Conservation (phyloP, 495 filamentous ascomycete genomes). For the Penicillium tannophilum region DNA sequence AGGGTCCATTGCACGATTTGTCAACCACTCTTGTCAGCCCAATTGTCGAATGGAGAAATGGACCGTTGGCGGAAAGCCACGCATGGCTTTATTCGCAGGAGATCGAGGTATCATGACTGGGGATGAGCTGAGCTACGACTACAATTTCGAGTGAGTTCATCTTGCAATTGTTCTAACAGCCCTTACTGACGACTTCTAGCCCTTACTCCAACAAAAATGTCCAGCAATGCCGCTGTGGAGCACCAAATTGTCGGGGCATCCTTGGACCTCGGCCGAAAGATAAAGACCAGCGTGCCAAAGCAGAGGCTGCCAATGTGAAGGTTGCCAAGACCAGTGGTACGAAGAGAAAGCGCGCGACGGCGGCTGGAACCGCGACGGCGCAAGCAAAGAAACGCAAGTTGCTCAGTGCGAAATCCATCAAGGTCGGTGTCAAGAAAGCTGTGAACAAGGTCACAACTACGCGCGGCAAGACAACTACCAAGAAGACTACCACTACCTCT, state of each 20-base stretch:
- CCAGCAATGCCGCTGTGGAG: slow-evolving; percentile 80
- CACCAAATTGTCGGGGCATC: slow-evolving; percentile 73
- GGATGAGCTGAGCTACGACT: slow-evolving; percentile 98
- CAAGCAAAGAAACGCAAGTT: slow-evolving; percentile 42
- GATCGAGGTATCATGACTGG: slow-evolving; percentile 87
- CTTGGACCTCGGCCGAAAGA: slow-evolving; percentile 73
- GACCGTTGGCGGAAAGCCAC: slow-evolving; percentile 91
- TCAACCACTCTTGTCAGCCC: slow-evolving; percentile 97
- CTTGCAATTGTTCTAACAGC: not conserved
- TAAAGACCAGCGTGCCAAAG: slow-evolving; percentile 43
- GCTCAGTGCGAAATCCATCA: slow-evolving; percentile 36
- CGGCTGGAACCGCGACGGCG: slow-evolving; percentile 25
- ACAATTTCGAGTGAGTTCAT: slow-evolving; percentile 82
- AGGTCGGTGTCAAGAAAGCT: slow-evolving; percentile 41
- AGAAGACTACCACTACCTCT: slow-evolving; percentile 22
- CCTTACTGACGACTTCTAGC: slow-evolving; percentile 27
- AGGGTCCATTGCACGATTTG: slow-evolving; percentile 94
- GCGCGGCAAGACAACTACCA: slow-evolving; percentile 24
- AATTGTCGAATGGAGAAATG: slow-evolving; percentile 98
- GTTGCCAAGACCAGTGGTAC: slow-evolving; percentile 44
- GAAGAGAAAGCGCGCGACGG: slow-evolving; percentile 35
- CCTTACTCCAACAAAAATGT: slow-evolving; percentile 81
- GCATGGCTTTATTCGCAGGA: slow-evolving; percentile 96
- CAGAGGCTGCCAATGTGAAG: slow-evolving; percentile 40
- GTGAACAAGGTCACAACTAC: slow-evolving; percentile 25